A percentile compares a stretch with the other conserved stretches of the same genome.
Evolutionary conservation across 202 grass and related monocot genomes (phyloP).

Genomic region (Zizania palustris): DNA sequence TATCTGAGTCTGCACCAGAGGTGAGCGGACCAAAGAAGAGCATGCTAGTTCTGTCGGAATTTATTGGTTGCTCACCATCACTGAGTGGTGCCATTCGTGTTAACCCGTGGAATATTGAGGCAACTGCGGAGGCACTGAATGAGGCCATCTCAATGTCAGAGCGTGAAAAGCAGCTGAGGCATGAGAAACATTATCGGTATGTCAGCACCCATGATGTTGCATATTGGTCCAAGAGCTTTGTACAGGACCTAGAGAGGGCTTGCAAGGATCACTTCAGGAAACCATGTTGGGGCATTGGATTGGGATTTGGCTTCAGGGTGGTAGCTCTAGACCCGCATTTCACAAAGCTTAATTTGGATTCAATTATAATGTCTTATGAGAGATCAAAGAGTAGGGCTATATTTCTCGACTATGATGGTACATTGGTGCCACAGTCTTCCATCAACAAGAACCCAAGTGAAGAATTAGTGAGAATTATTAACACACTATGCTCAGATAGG

Average conservation of each 20-base stretch:
- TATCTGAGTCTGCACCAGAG: constrained; percentile 45
- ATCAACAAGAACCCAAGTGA: constrained; percentile 62
- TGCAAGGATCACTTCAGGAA: constrained; percentile 91
- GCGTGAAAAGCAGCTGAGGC: constrained; percentile 72
- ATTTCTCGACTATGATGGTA: constrained; percentile 93
- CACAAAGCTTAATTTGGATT: constrained; percentile 75
- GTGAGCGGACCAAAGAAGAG: constrained; percentile 61
- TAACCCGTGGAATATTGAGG: constrained; percentile 85
- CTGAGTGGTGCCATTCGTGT: constrained; percentile 79
- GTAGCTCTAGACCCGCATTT: constrained; percentile 82
- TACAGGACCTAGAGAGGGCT: constrained; percentile 79
- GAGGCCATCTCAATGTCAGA: constrained; percentile 74
- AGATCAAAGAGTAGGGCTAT: constrained; percentile 70
- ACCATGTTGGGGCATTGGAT: constrained; percentile 75
- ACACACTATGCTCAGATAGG: constrained; percentile 66
- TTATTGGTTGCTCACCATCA: constrained; percentile 93
- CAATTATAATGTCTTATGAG: constrained; percentile 70
- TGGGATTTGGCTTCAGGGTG: constrained; percentile 93
- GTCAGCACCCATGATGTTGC: constrained; percentile 81
- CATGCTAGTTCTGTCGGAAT: constrained; percentile 85
- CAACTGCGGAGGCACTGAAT: constrained; percentile 76
- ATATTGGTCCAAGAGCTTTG: constrained; percentile 81
- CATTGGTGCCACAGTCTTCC: constrained; percentile 66
- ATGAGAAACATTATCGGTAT: constrained; percentile 87
- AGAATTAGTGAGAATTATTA: constrained; percentile 68